Conservation (phyloP, 257 asterid species). For the Plantago major region DNA sequence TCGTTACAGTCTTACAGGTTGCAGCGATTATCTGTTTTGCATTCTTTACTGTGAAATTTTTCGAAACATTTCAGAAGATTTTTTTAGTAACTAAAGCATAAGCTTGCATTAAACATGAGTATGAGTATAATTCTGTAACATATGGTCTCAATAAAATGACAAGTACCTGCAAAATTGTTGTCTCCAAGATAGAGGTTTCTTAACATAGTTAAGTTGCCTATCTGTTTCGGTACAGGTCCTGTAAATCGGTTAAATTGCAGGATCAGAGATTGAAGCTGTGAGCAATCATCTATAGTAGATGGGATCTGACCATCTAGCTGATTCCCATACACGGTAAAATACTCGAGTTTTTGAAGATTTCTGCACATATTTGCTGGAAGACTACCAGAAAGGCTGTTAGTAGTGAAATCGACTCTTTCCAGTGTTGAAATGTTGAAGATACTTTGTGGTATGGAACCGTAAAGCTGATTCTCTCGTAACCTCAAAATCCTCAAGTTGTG, state of each 20-base stretch:
- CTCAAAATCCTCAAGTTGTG: conserved; percentile 5
- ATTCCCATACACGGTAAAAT: conserved; percentile 18
- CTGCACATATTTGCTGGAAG: conserved; percentile 27
- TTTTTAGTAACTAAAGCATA: no score
- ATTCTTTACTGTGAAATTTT: no score
- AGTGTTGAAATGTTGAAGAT: conserved; percentile 23
- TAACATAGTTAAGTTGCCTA: conserved; percentile 29
- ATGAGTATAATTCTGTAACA: neutral
- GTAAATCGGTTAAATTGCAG: conserved; percentile 21
- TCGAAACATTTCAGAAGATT: no score
- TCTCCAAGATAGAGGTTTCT: conserved; percentile 16
- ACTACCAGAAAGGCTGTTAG: conserved; percentile 24
- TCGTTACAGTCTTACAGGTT: no score
- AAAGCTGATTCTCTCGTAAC: conserved; percentile 11
- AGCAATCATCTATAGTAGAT: conserved; percentile 16
- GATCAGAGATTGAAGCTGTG: conserved; percentile 18
- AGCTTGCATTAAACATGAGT: neutral
- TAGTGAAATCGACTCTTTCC: conserved; percentile 15
- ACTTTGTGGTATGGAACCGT: conserved; percentile 24
- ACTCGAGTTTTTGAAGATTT: conserved; percentile 10
- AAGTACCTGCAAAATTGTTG: conserved; percentile 30
- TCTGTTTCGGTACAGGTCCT: conserved; percentile 33
- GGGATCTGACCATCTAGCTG: conserved; percentile 21
- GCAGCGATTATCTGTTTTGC: no score
- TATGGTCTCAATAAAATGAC: neutral